phyloP scores from a whole-genome alignment of 352 stramenopile genomes.

The Phytophthora syringae region DNA sequence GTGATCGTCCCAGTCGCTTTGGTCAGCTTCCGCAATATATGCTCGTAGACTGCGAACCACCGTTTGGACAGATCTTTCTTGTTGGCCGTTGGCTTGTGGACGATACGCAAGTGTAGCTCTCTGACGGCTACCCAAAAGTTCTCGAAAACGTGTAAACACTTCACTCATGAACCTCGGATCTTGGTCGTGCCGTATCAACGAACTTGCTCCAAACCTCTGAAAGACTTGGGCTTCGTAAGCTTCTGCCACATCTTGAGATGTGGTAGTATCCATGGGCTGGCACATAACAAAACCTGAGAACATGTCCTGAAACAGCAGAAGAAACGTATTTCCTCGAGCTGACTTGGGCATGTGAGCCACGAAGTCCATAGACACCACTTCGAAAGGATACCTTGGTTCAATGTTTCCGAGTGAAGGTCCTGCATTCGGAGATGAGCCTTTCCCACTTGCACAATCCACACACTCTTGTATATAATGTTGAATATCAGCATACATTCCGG shows the following conservation, averaged over 20 bases:
- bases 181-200: not conserved
- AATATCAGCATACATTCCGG: not conserved
- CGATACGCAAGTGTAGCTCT: slow-evolving; percentile 11
- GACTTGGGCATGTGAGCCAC: not conserved
- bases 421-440: not conserved
- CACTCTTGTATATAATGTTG: not conserved
- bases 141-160: slow-evolving; percentile 3
- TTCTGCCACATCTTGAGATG: not conserved
- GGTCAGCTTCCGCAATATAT: slow-evolving; percentile 4
- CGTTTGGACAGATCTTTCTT: slow-evolving; percentile 4
- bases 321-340: not conserved
- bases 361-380: not conserved
- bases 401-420: not conserved
- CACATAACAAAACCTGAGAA: not conserved
- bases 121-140: slow-evolving; percentile 5
- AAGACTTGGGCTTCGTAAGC: not conserved
- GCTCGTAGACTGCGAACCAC: slow-evolving; percentile 3
- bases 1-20: slow-evolving; percentile 16
- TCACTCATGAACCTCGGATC: not conserved
- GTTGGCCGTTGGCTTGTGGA: slow-evolving; percentile 10
- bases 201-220: not conserved
- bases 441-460: not conserved
- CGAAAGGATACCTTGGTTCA: not conserved
- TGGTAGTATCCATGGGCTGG: not conserved
- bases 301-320: not conserved